Conservation (phyloP, 2,329 filamentous ascomycete genomes). For the Colletotrichum karsti region DNA sequence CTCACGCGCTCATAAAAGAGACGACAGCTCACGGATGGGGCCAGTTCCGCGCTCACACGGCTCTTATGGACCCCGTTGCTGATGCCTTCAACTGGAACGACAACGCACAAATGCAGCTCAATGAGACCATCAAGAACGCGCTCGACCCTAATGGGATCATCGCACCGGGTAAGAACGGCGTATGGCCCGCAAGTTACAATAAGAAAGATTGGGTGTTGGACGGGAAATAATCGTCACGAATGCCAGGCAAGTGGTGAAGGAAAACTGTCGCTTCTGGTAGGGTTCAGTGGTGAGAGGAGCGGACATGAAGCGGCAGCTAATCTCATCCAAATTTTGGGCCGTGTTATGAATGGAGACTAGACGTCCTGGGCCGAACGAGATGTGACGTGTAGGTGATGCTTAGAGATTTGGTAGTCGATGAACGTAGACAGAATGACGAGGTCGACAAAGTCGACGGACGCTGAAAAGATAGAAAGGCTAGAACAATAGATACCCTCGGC, state of each 20-base stretch:
- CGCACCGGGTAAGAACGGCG: conserved; percentile 42
- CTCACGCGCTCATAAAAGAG: conserved; percentile 46
- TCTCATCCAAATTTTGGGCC: too few species aligned
- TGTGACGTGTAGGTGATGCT: neutral
- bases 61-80: conserved; percentile 53
- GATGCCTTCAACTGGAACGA: conserved; percentile 52
- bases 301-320: neutral
- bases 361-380: neutral
- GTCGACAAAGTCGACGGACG: too few species aligned
- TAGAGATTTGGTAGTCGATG: neutral
- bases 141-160: conserved; percentile 48
- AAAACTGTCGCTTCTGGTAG: rapidly evolving
- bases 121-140: conserved; percentile 52
- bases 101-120: conserved; percentile 49
- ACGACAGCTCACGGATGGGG: conserved; percentile 49
- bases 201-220: conserved; percentile 29
- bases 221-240: neutral
- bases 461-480: neutral
- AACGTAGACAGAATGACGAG: too few species aligned
- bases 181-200: conserved; percentile 40
- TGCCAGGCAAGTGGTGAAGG: neutral
- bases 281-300: neutral
- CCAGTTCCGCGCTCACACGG: conserved; percentile 53
- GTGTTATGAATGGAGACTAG: too few species aligned
- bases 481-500: neutral